Evolutionary conservation across 495 filamentous ascomycete species (phyloP).

Genomic region (Hypoxylon subgilvum): DNA sequence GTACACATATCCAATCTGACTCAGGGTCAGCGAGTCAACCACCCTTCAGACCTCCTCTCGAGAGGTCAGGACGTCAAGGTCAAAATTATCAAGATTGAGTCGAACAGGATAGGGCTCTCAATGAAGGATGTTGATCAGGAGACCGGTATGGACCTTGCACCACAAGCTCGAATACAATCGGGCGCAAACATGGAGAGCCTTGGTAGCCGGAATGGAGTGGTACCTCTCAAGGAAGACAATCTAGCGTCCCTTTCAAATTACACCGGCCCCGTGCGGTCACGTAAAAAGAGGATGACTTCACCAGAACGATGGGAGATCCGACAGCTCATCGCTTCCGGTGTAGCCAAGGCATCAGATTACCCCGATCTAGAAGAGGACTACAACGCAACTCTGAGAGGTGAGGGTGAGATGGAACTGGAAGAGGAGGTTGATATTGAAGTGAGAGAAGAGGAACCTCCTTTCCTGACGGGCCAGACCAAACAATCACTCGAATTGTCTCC

Average conservation of each 20-base stretch:
- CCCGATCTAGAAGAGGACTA: slow-evolving; percentile 96
- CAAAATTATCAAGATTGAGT: slow-evolving; percentile 88
- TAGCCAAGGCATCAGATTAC: slow-evolving; percentile 86
- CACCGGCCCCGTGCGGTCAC: slow-evolving; percentile 55
- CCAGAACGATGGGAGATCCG: slow-evolving; percentile 97
- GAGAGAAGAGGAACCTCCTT: slow-evolving; percentile 93
- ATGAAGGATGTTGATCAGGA: slow-evolving; percentile 98
- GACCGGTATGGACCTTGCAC: slow-evolving; percentile 82
- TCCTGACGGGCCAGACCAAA: slow-evolving; percentile 94
- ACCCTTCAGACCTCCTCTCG: slow-evolving; percentile 85
- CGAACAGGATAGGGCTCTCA: slow-evolving; percentile 78
- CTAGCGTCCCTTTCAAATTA: slow-evolving; percentile 70
- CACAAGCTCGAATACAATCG: slow-evolving; percentile 81
- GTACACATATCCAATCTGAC: slow-evolving; percentile 96
- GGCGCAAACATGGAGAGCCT: slow-evolving; percentile 90
- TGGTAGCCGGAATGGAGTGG: slow-evolving; percentile 68
- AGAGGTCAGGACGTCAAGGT: slow-evolving; percentile 86
- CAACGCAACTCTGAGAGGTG: slow-evolving; percentile 81
- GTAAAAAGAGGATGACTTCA: slow-evolving; percentile 91
- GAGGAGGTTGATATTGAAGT: slow-evolving; percentile 98
- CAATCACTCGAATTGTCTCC: slow-evolving; percentile 93
- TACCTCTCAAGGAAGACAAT: slow-evolving; percentile 50
- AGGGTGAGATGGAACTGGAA: slow-evolving; percentile 90
- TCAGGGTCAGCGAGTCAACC: slow-evolving; percentile 84
- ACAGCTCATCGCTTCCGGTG: slow-evolving; percentile 93